phyloP scores from a whole-genome alignment of 768 basidiomycete species.

The Mycena pura region DNA sequence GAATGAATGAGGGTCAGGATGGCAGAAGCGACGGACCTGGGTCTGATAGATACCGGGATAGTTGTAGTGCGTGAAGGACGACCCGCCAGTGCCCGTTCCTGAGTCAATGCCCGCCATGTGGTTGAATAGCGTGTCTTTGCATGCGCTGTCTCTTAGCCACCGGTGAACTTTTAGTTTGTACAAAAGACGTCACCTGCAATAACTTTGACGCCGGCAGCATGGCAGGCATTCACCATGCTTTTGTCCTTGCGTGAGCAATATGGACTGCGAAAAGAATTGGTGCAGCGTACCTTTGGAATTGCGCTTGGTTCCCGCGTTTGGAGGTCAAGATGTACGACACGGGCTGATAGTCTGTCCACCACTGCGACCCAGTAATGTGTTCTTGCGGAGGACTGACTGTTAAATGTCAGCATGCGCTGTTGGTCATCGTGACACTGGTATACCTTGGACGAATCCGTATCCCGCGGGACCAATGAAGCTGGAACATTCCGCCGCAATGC shows the following conservation, averaged over 20 bases:
- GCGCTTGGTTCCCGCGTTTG: constrained; percentile 65
- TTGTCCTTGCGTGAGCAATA: not conserved
- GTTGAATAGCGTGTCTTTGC: constrained; percentile 63
- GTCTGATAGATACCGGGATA: constrained; percentile 57
- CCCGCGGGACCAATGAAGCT: constrained; percentile 73
- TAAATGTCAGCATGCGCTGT: not conserved
- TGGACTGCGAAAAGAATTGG: constrained; percentile 4
- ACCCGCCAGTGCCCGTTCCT: constrained; percentile 58
- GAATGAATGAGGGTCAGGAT: not conserved
- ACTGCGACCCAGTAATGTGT: constrained; percentile 62
- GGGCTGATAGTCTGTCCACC: constrained; percentile 81
- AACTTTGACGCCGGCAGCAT: constrained; percentile 62
- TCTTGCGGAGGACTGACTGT: constrained; percentile 61
- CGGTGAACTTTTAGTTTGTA: too few relatives aligned
- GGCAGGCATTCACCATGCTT: constrained; percentile 58
- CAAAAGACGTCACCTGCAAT: constrained; percentile 62
- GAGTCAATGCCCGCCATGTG: constrained; percentile 64
- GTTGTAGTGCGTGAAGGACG: constrained; percentile 58
- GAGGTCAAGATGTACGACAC: constrained; percentile 71
- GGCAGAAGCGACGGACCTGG: constrained; percentile 43
- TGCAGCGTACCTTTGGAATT: constrained; percentile 48
- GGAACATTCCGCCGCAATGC: constrained; percentile 68
- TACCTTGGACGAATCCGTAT: constrained; percentile 75
- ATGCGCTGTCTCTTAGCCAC: too few relatives aligned
- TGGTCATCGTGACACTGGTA: not conserved